Percentiles rank a stretch among this genome's conserved stretches.
These are phyloP conservation scores for Phoenix dactylifera DNA, from an alignment of 176 grass and related monocot species.

Conservation along the genomic window DNA sequence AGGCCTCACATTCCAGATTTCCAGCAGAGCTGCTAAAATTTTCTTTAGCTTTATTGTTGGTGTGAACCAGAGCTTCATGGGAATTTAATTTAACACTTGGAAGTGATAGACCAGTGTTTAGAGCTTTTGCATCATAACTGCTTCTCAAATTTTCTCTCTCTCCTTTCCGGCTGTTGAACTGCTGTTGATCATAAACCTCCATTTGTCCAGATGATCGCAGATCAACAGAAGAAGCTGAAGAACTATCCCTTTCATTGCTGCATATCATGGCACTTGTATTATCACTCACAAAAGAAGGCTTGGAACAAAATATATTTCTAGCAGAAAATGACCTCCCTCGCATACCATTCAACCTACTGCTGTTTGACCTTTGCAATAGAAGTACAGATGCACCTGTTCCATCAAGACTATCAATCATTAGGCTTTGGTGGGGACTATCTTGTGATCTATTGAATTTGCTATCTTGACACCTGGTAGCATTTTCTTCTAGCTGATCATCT, in stretches of 20 bases:
- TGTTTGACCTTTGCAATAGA: conserved; percentile 51
- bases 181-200: conserved; percentile 30
- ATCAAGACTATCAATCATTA: conserved; percentile 38
- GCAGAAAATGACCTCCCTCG: conserved; percentile 41
- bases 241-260: conserved; percentile 54
- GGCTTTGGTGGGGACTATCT: conserved; percentile 11
- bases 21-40: not conserved
- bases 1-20: conserved; percentile 2
- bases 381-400: conserved; percentile 61
- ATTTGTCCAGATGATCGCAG: conserved; percentile 62
- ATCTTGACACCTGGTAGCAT: conserved; percentile 7
- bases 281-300: conserved; percentile 67
- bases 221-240: conserved; percentile 79
- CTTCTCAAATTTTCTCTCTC: not conserved
- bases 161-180: conserved; percentile 13
- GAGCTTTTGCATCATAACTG: not conserved
- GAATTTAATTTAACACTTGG: not conserved
- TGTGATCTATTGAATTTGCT: conserved; percentile 33
- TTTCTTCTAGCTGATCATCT: conserved; percentile 7
- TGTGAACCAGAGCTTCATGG: not conserved
- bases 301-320: conserved; percentile 49
- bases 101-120: not conserved
- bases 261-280: conserved; percentile 48
- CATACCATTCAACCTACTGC: conserved; percentile 50
- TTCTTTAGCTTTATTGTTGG: not conserved